Evolutionary conservation across 78 protist species (phyloP).

Genomic region (Protostelium mycophagum): DNA sequence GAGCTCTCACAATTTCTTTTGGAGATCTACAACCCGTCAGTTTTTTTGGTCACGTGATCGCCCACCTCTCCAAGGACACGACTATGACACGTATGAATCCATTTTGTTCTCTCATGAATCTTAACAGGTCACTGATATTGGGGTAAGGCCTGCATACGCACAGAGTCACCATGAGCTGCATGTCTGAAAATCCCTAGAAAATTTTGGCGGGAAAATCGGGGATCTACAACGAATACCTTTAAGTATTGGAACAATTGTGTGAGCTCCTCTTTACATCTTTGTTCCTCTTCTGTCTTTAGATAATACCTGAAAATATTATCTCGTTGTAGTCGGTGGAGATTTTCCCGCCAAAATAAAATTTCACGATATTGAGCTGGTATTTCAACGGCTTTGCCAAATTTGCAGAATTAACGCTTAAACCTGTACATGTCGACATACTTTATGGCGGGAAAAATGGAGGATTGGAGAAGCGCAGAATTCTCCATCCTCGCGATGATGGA

Average conservation of each 20-base stretch:
- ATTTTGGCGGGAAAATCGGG: neutral
- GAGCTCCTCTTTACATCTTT: neutral
- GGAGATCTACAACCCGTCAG: neutral
- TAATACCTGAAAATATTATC: neutral
- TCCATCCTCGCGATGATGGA: neutral
- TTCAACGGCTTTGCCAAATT: no score
- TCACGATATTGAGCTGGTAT: no score
- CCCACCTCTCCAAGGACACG: neutral
- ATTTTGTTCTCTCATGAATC: neutral
- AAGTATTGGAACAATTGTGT: neutral
- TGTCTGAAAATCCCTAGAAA: neutral
- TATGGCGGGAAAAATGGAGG: neutral
- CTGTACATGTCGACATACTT: neutral
- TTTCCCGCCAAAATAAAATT: no score
- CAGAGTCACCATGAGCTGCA: neutral
- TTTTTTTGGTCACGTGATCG: neutral
- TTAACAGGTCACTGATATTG: neutral
- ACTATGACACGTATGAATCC: constrained; percentile 3
- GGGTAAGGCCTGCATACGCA: neutral
- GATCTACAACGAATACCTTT: neutral
- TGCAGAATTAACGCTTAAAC: no score
- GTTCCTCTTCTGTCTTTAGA: neutral
- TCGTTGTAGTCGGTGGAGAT: no score
- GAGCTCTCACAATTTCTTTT: neutral
- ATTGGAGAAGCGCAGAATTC: neutral